These are phyloP conservation scores for Cornus kousa DNA, from an alignment of 148 eudicot species.

Conservation along the genomic window DNA sequence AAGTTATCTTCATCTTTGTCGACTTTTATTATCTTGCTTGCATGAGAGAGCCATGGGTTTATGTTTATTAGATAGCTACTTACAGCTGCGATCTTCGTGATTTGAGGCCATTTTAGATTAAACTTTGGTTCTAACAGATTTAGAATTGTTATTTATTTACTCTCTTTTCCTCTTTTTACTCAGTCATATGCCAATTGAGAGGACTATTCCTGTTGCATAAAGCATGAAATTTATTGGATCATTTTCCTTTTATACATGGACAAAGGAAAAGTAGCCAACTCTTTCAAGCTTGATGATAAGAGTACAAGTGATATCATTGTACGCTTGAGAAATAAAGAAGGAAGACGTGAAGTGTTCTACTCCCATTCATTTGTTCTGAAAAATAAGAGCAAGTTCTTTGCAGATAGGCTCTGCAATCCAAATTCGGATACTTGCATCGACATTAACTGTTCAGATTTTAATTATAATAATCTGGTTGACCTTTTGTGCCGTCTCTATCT, in stretches of 20 bases:
- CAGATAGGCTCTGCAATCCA: slow-evolving; percentile 33
- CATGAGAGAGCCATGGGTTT: too few species aligned
- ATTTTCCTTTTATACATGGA: slow-evolving; percentile 37
- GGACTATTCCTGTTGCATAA: slow-evolving; percentile 17
- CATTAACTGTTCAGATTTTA: slow-evolving; percentile 48
- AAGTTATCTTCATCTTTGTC: too few species aligned
- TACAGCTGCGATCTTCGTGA: too few species aligned
- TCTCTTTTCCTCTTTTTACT: not conserved
- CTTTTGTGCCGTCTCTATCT: slow-evolving; percentile 50
- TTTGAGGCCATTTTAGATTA: not conserved
- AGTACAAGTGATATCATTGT: slow-evolving; percentile 41
- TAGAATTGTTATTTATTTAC: not conserved
- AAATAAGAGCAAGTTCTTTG: slow-evolving; percentile 56
- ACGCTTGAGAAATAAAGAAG: slow-evolving; percentile 46
- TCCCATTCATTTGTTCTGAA: slow-evolving; percentile 37
- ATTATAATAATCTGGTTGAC: slow-evolving; percentile 46
- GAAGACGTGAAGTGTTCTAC: slow-evolving; percentile 40
- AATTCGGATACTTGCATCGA: slow-evolving; percentile 35
- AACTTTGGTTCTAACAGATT: not conserved
- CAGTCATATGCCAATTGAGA: slow-evolving; percentile 10
- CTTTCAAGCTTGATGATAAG: slow-evolving; percentile 26
- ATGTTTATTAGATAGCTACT: too few species aligned
- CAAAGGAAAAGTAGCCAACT: slow-evolving; percentile 18
- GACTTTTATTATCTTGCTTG: too few species aligned
- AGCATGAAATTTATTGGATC: slow-evolving; percentile 28